A percentile compares a stretch with the other conserved stretches of the same genome.
Evolutionary conservation across 352 stramenopile species (phyloP).

Genomic region (Blastocystis sp.): DNA sequence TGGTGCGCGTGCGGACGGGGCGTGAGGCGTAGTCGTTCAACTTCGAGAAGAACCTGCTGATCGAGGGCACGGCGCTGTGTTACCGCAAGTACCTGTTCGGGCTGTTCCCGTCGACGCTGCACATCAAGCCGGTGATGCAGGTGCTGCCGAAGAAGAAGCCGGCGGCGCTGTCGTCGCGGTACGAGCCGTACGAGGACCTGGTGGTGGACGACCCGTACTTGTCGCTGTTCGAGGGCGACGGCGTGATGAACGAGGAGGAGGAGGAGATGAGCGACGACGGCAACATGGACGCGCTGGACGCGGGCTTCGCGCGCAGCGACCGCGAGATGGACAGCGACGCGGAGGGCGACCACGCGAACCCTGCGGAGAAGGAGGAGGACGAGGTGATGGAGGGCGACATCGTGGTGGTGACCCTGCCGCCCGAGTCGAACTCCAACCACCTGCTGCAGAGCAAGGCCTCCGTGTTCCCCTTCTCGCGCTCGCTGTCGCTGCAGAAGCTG

Average conservation of each 20-base stretch:
- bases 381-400: constrained; percentile 62
- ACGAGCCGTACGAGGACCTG: constrained; percentile 29
- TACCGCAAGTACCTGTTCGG: constrained; percentile 68
- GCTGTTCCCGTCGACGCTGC: constrained; percentile 48
- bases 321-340: background rate
- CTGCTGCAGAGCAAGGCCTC: constrained; percentile 7
- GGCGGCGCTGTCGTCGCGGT: background rate
- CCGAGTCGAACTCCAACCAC: background rate
- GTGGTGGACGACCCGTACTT: constrained; percentile 35
- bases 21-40: constrained; percentile 40
- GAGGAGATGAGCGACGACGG: constrained; percentile 13
- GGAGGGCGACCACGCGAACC: background rate
- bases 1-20: background rate
- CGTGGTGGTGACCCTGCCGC: constrained; percentile 17
- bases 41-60: constrained; percentile 64
- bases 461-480: constrained; percentile 22
- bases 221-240: constrained; percentile 16
- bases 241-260: constrained; percentile 19
- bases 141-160: constrained; percentile 48
- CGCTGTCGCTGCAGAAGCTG: constrained; percentile 21
- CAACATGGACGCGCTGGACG: constrained; percentile 27
- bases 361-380: constrained; percentile 38
- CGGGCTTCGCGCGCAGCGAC: background rate
- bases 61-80: constrained; percentile 56
- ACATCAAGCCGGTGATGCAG: constrained; percentile 50